Evolutionary conservation across 2,329 filamentous ascomycete genomes (phyloP).

Genomic region (Colletotrichum sp.): DNA sequence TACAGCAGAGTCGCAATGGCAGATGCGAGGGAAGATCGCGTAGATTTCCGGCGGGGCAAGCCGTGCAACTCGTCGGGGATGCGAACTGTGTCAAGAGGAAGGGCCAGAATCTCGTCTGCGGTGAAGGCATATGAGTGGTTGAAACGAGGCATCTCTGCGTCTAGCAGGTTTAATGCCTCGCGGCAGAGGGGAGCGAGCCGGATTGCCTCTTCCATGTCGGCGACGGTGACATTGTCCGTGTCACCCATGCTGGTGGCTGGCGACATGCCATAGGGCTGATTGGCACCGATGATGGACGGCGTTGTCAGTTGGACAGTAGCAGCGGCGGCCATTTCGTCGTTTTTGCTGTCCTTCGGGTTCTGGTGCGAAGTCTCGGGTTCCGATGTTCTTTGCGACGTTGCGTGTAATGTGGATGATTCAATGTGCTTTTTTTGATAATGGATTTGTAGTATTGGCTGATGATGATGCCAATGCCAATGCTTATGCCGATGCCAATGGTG

Average conservation of each 20-base stretch:
- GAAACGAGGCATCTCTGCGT: conserved; percentile 29
- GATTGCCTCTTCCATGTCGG: conserved; percentile 26
- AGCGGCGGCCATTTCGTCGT: conserved; percentile 33
- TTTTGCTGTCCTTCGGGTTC: background rate
- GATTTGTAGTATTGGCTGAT: background rate
- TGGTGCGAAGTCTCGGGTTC: background rate
- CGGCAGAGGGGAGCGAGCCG: conserved; percentile 33
- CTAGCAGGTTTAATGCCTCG: conserved; percentile 30
- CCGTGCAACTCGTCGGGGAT: conserved; percentile 34
- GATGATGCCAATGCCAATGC: background rate
- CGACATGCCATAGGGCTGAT: background rate
- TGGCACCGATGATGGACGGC: background rate
- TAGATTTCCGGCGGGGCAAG: conserved; percentile 39
- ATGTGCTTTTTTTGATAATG: background rate
- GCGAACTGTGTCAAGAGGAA: conserved; percentile 34
- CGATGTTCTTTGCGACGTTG: background rate
- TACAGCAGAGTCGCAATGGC: conserved; percentile 37
- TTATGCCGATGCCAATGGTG: background rate
- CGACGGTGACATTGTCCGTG: background rate
- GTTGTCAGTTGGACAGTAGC: conserved; percentile 31
- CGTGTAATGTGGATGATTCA: background rate
- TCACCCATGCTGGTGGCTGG: background rate
- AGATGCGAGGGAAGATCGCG: conserved; percentile 32
- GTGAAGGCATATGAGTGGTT: conserved; percentile 34
- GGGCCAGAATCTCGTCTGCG: conserved; percentile 37